A percentile compares a stretch with the other conserved stretches of the same genome.
Evolutionary conservation across 768 basidiomycete genomes (phyloP).

Genomic region (Hemileccinum impolitum): DNA sequence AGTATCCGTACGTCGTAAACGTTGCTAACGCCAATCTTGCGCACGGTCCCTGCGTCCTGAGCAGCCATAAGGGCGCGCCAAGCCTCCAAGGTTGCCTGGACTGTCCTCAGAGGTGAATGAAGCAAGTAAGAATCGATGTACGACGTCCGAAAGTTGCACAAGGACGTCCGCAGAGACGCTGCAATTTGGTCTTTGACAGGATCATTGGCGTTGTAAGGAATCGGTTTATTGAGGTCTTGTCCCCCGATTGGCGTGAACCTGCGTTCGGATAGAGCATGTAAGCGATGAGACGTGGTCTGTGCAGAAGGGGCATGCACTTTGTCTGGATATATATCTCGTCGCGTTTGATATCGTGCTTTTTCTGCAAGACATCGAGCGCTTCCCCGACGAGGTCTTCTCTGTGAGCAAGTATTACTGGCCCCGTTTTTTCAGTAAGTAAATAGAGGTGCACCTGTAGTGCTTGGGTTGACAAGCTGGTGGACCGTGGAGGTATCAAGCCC

Average conservation of each 20-base stretch:
- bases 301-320: slow-evolving; percentile 47
- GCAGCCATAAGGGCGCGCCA: slow-evolving; percentile 61
- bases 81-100: slow-evolving; percentile 61
- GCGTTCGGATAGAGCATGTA: slow-evolving; percentile 1
- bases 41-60: slow-evolving; percentile 63
- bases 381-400: slow-evolving; percentile 82
- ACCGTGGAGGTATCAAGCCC: slow-evolving; percentile 12
- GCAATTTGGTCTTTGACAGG: slow-evolving; percentile 57
- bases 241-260: slow-evolving; percentile 75
- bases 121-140: slow-evolving; percentile 79
- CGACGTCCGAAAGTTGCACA: slow-evolving; percentile 63
- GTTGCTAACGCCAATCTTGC: slow-evolving; percentile 73
- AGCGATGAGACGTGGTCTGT: not conserved
- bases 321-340: slow-evolving; percentile 78
- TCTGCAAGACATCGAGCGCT: slow-evolving; percentile 56
- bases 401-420: not conserved
- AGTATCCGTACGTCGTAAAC: slow-evolving; percentile 63
- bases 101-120: slow-evolving; percentile 66
- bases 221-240: slow-evolving; percentile 64
- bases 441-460: slow-evolving; percentile 54
- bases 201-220: slow-evolving; percentile 65
- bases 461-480: slow-evolving; percentile 67
- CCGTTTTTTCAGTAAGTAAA: not conserved
- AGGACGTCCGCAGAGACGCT: slow-evolving; percentile 59
- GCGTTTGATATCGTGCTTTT: slow-evolving; percentile 58